Percentiles rank a stretch among this genome's conserved stretches.
Evolutionary conservation across 495 filamentous ascomycete species (phyloP).

Genomic region (Entonaema liquescens): DNA sequence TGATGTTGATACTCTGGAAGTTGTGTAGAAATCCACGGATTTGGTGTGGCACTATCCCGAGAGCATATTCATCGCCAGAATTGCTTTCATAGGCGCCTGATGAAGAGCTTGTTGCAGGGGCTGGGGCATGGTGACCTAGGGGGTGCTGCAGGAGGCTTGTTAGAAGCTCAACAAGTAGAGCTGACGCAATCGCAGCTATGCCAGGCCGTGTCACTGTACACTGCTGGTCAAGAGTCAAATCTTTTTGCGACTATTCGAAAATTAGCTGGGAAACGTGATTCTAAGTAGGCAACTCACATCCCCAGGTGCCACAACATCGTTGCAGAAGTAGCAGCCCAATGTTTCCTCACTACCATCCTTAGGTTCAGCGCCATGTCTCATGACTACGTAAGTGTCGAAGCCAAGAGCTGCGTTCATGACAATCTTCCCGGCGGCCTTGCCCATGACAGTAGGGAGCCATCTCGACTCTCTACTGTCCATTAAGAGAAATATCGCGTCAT

Average conservation of each 20-base stretch:
- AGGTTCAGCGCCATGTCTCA: constrained; percentile 82
- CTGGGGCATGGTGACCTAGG: constrained; percentile 66
- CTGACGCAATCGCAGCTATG: constrained; percentile 89
- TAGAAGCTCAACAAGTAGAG: constrained; percentile 88
- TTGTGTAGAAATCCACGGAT: constrained; percentile 89
- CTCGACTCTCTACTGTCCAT: constrained; percentile 96
- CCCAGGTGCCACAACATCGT: constrained; percentile 93
- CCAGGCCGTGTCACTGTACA: constrained; percentile 97
- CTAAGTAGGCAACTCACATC: constrained; percentile 70
- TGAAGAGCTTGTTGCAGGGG: constrained; percentile 48
- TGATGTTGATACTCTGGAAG: constrained; percentile 84
- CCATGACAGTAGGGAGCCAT: constrained; percentile 98
- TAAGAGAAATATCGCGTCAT: constrained; percentile 92
- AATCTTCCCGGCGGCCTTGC: constrained; percentile 89
- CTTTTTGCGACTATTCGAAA: constrained; percentile 78
- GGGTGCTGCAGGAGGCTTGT: constrained; percentile 90
- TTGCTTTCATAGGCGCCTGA: constrained; percentile 61
- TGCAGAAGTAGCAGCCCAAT: constrained; percentile 97
- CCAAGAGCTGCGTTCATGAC: constrained; percentile 96
- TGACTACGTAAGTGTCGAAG: constrained; percentile 96
- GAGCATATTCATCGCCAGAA: constrained; percentile 68
- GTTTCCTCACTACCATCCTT: constrained; percentile 64
- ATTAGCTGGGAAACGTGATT: constrained; percentile 51
- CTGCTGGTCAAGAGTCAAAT: constrained; percentile 95
- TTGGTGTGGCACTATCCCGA: constrained; percentile 90